Base-by-base conservation (phyloP, 495 filamentous ascomycete species). In the Penicillium pulvis region DNA sequence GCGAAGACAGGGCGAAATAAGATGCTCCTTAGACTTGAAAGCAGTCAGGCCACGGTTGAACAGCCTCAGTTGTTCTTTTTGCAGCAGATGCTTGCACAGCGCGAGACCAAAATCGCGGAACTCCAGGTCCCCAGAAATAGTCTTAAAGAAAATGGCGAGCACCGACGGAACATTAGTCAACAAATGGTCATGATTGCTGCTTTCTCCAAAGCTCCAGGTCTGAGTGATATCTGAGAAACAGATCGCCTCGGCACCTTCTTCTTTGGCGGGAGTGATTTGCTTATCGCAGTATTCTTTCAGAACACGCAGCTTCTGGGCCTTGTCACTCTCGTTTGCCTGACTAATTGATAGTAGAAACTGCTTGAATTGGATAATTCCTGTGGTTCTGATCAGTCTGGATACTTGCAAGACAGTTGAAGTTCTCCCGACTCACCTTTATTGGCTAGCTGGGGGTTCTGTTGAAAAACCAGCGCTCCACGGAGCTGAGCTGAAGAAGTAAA, bases 1-100 rank as follows among this genome's bases (percentile, higher is more conserved):
- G 56, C 91, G 83, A 45, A 97, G 71, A 43, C 86, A 90, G 0
- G 92, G 91, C 3, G 89, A 92, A 58, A 97, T 92, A 42, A 96
- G 75, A 74, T 89, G 89, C 36, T 93, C 88, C 64, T 93, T 96
- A 3, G 81, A 76, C 67, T 88, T 91, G 3, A 84, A 82, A 4
- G 89, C 85, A 2, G 85, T 87, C 53, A 96, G 68, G 46, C 87
- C 89, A 55, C 86, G 83, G 35, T 87, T 83, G 33, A 96, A 77
- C 11, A 93, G 76, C 57, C 88, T 85, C 47, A 89, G 76, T 53
- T 93, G 87, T 8, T 85, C 83, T 63, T 86, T 87, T 56, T 89
- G 85, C 39, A 96, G 71, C 30, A 96, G 68, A 42, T 86, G 85
- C 58, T 87, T 85, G 75, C 91, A 90, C 26, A 96, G 76, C 5